These are phyloP conservation scores for Microsporum audouinii DNA, from an alignment of 2,329 filamentous ascomycete genomes.

Conservation along the genomic window DNA sequence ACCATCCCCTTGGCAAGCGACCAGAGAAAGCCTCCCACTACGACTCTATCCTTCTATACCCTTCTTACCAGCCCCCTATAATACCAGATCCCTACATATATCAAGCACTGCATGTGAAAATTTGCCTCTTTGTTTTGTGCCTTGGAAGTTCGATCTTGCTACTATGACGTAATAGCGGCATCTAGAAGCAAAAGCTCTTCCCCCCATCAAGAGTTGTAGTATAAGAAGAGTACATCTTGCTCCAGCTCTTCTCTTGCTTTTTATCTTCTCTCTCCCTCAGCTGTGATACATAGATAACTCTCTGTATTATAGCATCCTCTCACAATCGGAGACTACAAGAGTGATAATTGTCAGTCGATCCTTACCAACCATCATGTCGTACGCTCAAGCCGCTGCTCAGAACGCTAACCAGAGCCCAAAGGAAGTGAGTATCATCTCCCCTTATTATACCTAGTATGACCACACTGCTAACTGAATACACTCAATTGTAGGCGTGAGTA, in stretches of 20 bases:
- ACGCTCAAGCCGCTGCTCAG: conserved; percentile 38
- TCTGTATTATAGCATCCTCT: not conserved
- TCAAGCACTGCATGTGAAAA: not conserved
- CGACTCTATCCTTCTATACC: not conserved
- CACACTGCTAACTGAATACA: conserved; percentile 12
- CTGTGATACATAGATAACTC: not conserved
- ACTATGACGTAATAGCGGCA: not conserved
- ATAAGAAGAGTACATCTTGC: not conserved
- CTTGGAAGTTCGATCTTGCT: not conserved
- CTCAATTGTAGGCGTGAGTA: conserved; percentile 28
- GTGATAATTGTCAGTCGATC: not conserved
- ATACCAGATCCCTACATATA: not conserved
- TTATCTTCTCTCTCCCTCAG: not conserved
- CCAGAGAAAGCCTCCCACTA: too few species aligned
- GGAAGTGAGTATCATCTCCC: conserved; percentile 31
- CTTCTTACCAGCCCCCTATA: not conserved
- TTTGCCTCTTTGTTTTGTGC: not conserved
- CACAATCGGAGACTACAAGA: not conserved
- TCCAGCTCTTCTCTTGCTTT: not conserved
- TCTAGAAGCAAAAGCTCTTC: not conserved
- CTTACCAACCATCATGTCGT: conserved; percentile 30
- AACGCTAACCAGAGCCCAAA: conserved; percentile 37
- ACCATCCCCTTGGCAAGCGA: too few species aligned
- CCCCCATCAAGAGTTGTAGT: not conserved
- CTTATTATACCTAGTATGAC: not conserved